These are phyloP conservation scores for Tubosaeta sp. DNA, from an alignment of 768 basidiomycete species.

Conservation along the genomic window DNA sequence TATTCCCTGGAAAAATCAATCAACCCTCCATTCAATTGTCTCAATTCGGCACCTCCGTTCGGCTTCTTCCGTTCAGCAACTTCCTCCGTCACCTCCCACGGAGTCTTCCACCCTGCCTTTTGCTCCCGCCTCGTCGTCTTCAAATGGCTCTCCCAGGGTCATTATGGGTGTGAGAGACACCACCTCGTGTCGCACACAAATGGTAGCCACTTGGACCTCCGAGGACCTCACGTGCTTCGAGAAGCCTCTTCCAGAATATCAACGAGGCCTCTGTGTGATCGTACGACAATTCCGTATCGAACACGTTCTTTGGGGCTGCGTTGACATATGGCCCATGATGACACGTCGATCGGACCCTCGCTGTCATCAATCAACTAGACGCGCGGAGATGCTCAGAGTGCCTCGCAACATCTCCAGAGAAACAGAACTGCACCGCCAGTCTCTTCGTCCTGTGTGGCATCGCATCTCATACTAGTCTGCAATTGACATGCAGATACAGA, in stretches of 20 bases:
- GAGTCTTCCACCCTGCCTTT: constrained; percentile 9
- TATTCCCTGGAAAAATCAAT: constrained; percentile 5
- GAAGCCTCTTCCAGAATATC: constrained; percentile 16
- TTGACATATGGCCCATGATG: background rate
- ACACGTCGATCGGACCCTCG: background rate
- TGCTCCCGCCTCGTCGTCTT: background rate
- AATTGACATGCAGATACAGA: background rate
- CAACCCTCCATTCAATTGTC: constrained; percentile 12
- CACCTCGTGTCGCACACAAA: constrained; percentile 28
- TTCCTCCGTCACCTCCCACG: constrained; percentile 17
- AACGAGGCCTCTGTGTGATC: background rate
- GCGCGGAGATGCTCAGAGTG: background rate
- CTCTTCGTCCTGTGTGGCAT: background rate
- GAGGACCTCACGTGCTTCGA: constrained; percentile 19
- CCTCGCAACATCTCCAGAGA: background rate
- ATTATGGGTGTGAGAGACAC: constrained; percentile 24
- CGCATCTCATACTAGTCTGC: background rate
- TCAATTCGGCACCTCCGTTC: constrained; percentile 25
- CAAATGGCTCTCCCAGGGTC: constrained; percentile 20
- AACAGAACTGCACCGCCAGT: background rate
- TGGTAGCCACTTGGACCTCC: constrained; percentile 17
- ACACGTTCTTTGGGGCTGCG: background rate
- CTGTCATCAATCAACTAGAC: background rate
- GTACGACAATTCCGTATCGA: background rate
- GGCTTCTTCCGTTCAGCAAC: constrained; percentile 19